A percentile compares a stretch with the other conserved stretches of the same genome.
Conservation (phyloP, 78 protist genomes). For the Dictyostelium firmibasis region DNA sequence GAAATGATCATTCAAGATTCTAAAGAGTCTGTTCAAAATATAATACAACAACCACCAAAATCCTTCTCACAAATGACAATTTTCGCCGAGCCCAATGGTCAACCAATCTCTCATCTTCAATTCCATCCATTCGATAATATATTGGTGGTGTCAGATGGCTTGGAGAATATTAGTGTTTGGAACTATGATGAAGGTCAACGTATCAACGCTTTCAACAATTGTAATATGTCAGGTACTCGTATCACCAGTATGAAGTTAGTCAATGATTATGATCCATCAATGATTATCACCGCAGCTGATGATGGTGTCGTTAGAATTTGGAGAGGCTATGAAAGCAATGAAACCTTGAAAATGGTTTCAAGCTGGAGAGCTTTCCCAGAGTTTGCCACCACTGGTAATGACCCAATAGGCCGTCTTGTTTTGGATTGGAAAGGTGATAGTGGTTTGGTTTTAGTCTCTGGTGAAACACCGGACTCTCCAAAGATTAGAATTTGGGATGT, state of each 20-base stretch:
- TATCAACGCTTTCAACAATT: conserved; percentile 71
- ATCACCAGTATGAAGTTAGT: conserved; percentile 69
- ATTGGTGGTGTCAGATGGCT: conserved; percentile 75
- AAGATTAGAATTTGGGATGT: conserved; percentile 89
- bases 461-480: conserved; percentile 48
- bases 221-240: conserved; percentile 70
- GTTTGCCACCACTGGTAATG: conserved; percentile 53
- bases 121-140: conserved; percentile 85
- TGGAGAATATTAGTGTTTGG: conserved; percentile 79
- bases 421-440: conserved; percentile 74
- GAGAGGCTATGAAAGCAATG: conserved; percentile 60
- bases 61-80: conserved; percentile 58
- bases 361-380: conserved; percentile 83
- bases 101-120: conserved; percentile 20
- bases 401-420: conserved; percentile 53
- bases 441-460: conserved; percentile 58
- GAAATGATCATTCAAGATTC: conserved; percentile 65
- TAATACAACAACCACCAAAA: conserved; percentile 54
- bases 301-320: conserved; percentile 89
- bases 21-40: conserved; percentile 42
- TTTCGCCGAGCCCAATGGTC: conserved; percentile 41
- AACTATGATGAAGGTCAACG: conserved; percentile 67
- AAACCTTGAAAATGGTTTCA: conserved; percentile 51
- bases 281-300: conserved; percentile 77
- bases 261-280: conserved; percentile 73